Conservation (phyloP, 371 early-diverging fungal species). For the Mucor circinelloides region DNA sequence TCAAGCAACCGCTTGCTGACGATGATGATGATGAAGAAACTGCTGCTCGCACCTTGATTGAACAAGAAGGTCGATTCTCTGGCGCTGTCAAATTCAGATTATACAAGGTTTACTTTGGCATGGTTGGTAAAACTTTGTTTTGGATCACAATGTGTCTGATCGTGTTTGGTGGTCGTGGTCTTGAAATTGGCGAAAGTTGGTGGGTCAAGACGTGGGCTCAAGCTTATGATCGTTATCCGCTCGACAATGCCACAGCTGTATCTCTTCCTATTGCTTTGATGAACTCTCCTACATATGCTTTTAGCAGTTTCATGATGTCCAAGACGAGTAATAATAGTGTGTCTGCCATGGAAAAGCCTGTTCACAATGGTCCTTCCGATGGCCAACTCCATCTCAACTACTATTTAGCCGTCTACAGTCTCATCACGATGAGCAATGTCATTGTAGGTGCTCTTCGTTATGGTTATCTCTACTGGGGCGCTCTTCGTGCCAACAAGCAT, state of each 20-base stretch:
- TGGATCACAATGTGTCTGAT: conserved; percentile 47
- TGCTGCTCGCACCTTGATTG: conserved; percentile 41
- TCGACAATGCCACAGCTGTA: background rate
- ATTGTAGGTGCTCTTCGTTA: conserved; percentile 29
- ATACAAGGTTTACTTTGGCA: conserved; percentile 63
- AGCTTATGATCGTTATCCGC: conserved; percentile 14
- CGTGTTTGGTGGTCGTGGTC: conserved; percentile 44
- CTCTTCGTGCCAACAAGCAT: conserved; percentile 54
- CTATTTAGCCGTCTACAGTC: conserved; percentile 21
- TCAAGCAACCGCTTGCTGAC: conserved; percentile 21
- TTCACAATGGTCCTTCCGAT: conserved; percentile 18
- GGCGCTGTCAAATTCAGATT: conserved; percentile 63
- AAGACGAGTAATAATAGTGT: background rate
- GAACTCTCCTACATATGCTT: conserved; percentile 24
- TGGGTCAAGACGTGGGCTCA: conserved; percentile 36
- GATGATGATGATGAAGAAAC: conserved; percentile 16
- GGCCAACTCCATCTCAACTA: conserved; percentile 19
- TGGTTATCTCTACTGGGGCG: conserved; percentile 45
- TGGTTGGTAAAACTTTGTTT: conserved; percentile 64
- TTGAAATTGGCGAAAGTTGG: conserved; percentile 45
- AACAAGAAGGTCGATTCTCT: conserved; percentile 39
- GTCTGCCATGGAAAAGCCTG: background rate
- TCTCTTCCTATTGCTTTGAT: background rate
- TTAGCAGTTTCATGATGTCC: conserved; percentile 12
- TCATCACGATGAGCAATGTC: conserved; percentile 14